These are phyloP conservation scores for Suillus plorans DNA, from an alignment of 768 basidiomycete genomes.

Conservation along the genomic window DNA sequence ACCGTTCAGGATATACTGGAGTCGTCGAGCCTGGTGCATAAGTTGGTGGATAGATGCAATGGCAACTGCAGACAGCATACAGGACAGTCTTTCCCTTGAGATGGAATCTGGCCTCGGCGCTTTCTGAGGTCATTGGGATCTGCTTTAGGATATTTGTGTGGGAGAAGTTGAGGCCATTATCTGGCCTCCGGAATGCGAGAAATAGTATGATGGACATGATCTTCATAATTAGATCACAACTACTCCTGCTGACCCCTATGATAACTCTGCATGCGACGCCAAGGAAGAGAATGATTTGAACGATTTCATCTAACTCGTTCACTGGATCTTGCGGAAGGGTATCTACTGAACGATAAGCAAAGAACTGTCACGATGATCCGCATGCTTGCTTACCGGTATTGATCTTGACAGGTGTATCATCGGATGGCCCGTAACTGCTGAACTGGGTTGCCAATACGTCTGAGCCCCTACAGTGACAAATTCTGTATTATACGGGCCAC, in stretches of 20 bases:
- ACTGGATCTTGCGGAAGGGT: neutral
- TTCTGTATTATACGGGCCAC: no score
- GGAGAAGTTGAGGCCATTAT: neutral
- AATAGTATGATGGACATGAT: neutral
- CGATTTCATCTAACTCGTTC: neutral
- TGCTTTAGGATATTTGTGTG: conserved; percentile 2
- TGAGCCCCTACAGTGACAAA: no score
- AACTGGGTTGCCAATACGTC: neutral
- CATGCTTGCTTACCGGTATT: neutral
- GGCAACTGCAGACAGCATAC: neutral
- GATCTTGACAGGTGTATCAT: neutral
- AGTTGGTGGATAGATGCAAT: no score
- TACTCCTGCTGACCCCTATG: conserved; percentile 13
- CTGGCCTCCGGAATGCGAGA: neutral
- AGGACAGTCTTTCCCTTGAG: neutral
- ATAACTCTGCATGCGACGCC: conserved; percentile 7
- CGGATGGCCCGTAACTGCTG: neutral
- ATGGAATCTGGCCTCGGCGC: neutral
- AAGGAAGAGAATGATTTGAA: neutral
- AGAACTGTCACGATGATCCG: neutral
- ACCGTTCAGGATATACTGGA: neutral
- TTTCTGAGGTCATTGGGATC: no score
- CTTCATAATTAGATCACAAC: conserved; percentile 10
- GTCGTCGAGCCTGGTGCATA: no score
- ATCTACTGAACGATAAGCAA: neutral